Evolutionary conservation across 2,329 filamentous ascomycete species (phyloP).

Genomic region (Westerdykella sp.): DNA sequence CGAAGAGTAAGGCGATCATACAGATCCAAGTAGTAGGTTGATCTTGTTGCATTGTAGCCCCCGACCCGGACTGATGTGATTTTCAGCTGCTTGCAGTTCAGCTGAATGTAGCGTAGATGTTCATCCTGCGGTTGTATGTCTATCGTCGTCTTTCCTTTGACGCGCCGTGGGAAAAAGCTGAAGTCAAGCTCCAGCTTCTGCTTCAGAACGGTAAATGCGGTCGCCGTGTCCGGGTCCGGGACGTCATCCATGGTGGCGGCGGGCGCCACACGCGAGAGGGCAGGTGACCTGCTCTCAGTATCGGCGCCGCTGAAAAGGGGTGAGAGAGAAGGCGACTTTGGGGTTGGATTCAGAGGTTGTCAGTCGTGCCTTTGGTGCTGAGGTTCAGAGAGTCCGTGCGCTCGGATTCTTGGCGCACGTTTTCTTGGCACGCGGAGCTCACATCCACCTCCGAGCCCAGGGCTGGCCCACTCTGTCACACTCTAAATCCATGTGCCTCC

Average conservation of each 20-base stretch:
- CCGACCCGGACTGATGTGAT: conserved; percentile 48
- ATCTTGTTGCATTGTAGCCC: conserved; percentile 24
- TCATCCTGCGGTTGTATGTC: conserved; percentile 61
- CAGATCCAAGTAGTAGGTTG: conserved; percentile 53
- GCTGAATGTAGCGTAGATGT: conserved; percentile 49
- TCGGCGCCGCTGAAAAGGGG: background rate
- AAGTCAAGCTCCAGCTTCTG: conserved; percentile 88
- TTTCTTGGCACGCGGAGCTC: conserved; percentile 1
- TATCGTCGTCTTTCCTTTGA: conserved; percentile 76
- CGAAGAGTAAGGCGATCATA: conserved; percentile 61
- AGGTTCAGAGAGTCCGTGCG: conserved; percentile 1
- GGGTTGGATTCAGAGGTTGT: background rate
- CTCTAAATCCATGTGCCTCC: too few species aligned
- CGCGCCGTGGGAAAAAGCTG: conserved; percentile 68
- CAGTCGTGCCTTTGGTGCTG: background rate
- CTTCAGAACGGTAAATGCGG: conserved; percentile 58
- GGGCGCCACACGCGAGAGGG: conserved; percentile 25
- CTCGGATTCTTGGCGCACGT: conserved; percentile 1
- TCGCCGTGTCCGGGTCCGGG: conserved; percentile 25
- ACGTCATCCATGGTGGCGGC: conserved; percentile 24
- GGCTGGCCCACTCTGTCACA: too few species aligned
- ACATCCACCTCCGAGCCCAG: background rate
- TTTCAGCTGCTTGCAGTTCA: conserved; percentile 59
- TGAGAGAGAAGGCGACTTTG: conserved; percentile 1
- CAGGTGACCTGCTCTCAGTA: conserved; percentile 23